Percentiles rank a stretch among this genome's conserved stretches.
phyloP scores from a whole-genome alignment of 495 filamentous ascomycete genomes.

The Cercophora newfieldiana region DNA sequence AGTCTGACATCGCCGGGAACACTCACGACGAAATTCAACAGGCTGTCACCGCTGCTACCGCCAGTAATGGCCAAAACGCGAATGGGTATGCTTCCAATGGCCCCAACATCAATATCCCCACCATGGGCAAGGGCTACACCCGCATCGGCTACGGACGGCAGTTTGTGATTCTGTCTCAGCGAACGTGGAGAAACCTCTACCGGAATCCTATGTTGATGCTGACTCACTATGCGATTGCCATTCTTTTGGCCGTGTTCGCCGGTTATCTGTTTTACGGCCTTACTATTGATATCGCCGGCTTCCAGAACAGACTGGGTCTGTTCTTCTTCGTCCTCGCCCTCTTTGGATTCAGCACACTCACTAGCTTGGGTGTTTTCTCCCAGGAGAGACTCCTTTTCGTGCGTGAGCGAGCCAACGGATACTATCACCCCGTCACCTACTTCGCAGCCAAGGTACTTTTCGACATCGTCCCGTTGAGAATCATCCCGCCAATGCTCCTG shows the following conservation, averaged over 20 bases:
- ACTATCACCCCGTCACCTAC: conserved; percentile 97
- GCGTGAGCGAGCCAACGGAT: conserved; percentile 92
- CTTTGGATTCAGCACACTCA: conserved; percentile 95
- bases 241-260: conserved; percentile 88
- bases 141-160: conserved; percentile 77
- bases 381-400: conserved; percentile 90
- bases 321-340: conserved; percentile 97
- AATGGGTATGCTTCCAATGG: conserved; percentile 59
- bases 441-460: conserved; percentile 92
- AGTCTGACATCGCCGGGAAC: conserved; percentile 73
- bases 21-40: conserved; percentile 80
- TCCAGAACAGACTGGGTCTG: conserved; percentile 96
- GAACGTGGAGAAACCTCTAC: conserved; percentile 97
- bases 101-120: conserved; percentile 40
- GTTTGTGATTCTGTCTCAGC: conserved; percentile 82
- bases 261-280: conserved; percentile 96
- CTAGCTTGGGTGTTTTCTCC: conserved; percentile 89
- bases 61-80: conserved; percentile 66
- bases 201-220: conserved; percentile 98
- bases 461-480: conserved; percentile 88
- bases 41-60: conserved; percentile 56
- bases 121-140: conserved; percentile 75
- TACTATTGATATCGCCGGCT: conserved; percentile 92
- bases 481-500: conserved; percentile 95
- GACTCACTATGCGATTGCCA: conserved; percentile 98